phyloP scores from a whole-genome alignment of 2,329 filamentous ascomycete genomes.

The Rutstroemia sp. region DNA sequence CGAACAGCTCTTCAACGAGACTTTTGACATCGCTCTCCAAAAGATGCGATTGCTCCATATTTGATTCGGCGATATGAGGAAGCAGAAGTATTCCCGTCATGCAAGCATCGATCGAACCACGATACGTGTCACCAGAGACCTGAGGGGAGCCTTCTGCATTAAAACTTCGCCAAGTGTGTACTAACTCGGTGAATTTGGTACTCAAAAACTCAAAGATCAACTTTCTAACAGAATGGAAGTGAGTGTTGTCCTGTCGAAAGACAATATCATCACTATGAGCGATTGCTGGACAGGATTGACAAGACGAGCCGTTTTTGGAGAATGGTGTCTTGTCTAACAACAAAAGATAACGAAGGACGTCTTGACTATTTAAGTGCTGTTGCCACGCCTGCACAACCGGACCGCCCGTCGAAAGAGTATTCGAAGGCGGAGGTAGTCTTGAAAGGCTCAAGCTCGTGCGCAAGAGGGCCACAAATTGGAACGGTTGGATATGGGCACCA shows the following conservation, averaged over 20 bases:
- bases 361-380: slow-evolving; percentile 30
- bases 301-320: slow-evolving; percentile 1
- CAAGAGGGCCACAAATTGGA: slow-evolving; percentile 63
- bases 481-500: slow-evolving; percentile 54
- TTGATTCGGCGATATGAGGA: slow-evolving; percentile 17
- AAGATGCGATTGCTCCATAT: slow-evolving; percentile 12
- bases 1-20: slow-evolving; percentile 18
- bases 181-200: slow-evolving; percentile 23
- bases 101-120: slow-evolving; percentile 23
- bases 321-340: slow-evolving; percentile 35
- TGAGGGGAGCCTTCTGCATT: slow-evolving; percentile 17
- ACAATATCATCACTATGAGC: slow-evolving; percentile 3
- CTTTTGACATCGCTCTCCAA: slow-evolving; percentile 15
- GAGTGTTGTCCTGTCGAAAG: slow-evolving; percentile 20
- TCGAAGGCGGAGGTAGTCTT: slow-evolving; percentile 11
- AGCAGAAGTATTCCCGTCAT: slow-evolving; percentile 22
- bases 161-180: slow-evolving; percentile 23
- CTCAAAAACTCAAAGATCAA: slow-evolving; percentile 27
- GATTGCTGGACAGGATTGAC: slow-evolving; percentile 20
- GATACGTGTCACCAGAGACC: slow-evolving; percentile 25
- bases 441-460: slow-evolving; percentile 55
- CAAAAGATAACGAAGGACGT: slow-evolving; percentile 47
- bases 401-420: slow-evolving; percentile 18
- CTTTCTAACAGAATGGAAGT: slow-evolving; percentile 24
- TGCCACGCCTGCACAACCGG: slow-evolving; percentile 28